Conservation (phyloP, 225 moss, liverwort and hornwort species). For the Polytrichum formosum region DNA sequence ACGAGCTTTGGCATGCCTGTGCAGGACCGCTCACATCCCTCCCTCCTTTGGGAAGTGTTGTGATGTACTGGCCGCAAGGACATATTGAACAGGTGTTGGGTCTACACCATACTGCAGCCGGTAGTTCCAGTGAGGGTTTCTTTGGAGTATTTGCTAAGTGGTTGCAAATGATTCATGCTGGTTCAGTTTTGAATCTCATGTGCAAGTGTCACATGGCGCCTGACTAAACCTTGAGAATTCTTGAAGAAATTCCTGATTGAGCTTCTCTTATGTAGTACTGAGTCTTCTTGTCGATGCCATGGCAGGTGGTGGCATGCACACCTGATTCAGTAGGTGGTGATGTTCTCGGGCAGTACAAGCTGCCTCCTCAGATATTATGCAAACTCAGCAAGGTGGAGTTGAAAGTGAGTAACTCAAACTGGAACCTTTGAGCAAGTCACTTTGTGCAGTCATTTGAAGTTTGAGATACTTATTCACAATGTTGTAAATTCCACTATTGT, state of each 20-base stretch:
- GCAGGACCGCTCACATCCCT: slow-evolving; percentile 47
- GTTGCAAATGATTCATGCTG: not conserved
- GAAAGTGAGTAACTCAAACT: not conserved
- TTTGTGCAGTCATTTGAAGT: not conserved
- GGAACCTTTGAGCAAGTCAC: not conserved
- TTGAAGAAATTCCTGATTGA: not conserved
- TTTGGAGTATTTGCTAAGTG: not conserved
- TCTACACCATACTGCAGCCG: not conserved
- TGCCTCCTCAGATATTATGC: slow-evolving; percentile 1
- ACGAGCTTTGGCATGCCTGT: slow-evolving; percentile 58
- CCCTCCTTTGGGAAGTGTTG: slow-evolving; percentile 40
- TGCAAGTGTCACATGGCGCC: not conserved
- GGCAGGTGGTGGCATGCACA: slow-evolving; percentile 6
- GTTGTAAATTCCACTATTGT: not conserved
- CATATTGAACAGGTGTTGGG: slow-evolving; percentile 53
- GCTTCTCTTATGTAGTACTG: not conserved
- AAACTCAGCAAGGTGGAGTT: slow-evolving; percentile 3
- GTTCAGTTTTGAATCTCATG: not conserved
- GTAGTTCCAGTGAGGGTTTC: too few relatives aligned
- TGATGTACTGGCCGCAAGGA: slow-evolving; percentile 56
- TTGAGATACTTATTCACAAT: not conserved
- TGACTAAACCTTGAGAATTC: not conserved
- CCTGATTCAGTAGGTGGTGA: slow-evolving; percentile 3
- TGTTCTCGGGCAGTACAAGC: not conserved
- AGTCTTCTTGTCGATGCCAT: not conserved